Evolutionary conservation across 1,284 basidiomycete species (phyloP), one percentile per base, ranked within the genome.

Genomic region (Polyporus tsugae): DNA sequence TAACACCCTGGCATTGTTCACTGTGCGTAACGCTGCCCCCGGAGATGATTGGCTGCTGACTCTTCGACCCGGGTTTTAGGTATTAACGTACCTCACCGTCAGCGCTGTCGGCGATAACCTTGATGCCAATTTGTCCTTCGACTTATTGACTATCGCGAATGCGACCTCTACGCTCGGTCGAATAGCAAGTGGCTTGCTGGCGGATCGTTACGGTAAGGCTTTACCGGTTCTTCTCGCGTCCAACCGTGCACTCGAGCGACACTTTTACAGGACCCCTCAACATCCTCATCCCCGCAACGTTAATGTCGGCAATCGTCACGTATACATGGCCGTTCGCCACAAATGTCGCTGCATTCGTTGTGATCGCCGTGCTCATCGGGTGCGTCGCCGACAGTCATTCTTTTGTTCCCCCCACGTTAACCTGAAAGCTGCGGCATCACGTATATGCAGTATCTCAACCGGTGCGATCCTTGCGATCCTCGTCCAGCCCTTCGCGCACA

Each of bases 391-490:
- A 9, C 35, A 2, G 1, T 2, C 33, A 17, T 58, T 19, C 2
- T 53, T 5, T 35, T 10, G 19, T 7, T 6, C 7, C 35, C 35
- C 9, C 29, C 7, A 35, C 36, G 4, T 15, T 53, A 10, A 29
- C 52, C 3, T 15, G 15, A 22, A 11, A 4, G n/a, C 25, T 85
- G 5, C 19, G 68, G 88, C 11, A 62, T 22, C 85, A 85, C 70
- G 88, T 87, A 83, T 86, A 69, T 29, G 79, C 67, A 89, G 87
- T 1, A 81, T 87, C 62, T 75, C 83, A 0, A 85, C 82, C 3
- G 91, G 91, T 2, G 81, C 84, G 0, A 91, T 86, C 66, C 83
- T 86, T 9, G 85, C 86, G 1, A 79, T 90, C 13, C 70, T 90
- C n/a, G 75, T 83, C 0, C 80, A 83, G 36, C 90, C 91, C 2